Evolutionary conservation across 495 filamentous ascomycete species (phyloP).

Genomic region (Penicillium canariense): DNA sequence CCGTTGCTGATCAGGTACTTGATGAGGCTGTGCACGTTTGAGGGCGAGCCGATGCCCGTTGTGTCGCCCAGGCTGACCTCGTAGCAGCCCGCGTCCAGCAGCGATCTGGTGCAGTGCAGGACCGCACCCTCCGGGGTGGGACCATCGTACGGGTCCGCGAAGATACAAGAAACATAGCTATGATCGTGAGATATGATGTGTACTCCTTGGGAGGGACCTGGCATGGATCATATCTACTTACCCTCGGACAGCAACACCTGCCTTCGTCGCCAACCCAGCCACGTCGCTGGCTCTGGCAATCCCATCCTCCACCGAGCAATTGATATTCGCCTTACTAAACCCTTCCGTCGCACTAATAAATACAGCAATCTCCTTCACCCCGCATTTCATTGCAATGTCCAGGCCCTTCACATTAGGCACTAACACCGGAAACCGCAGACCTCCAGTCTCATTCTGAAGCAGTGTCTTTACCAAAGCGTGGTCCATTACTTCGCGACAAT

Average conservation of each 20-base stretch:
- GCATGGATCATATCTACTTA: slow-evolving; percentile 15
- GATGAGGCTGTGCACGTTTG: slow-evolving; percentile 28
- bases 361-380: slow-evolving; percentile 38
- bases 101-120: slow-evolving; percentile 26
- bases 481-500: slow-evolving; percentile 34
- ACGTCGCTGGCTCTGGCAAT: slow-evolving; percentile 29
- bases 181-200: not conserved
- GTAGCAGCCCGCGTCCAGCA: slow-evolving; percentile 42
- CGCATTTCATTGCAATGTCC: slow-evolving; percentile 29
- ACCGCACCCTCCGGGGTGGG: slow-evolving; percentile 31
- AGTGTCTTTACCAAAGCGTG: slow-evolving; percentile 5
- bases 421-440: slow-evolving; percentile 34
- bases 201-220: not conserved
- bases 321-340: slow-evolving; percentile 45
- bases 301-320: slow-evolving; percentile 38
- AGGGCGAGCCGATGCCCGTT: slow-evolving; percentile 37
- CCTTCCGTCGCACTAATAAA: slow-evolving; percentile 45
- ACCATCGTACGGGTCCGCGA: slow-evolving; percentile 41
- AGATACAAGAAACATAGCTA: slow-evolving; percentile 48
- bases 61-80: slow-evolving; percentile 49
- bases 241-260: slow-evolving; percentile 37
- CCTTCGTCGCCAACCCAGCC: slow-evolving; percentile 14
- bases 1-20: slow-evolving; percentile 22
- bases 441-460: not conserved
- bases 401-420: slow-evolving; percentile 45